Conservation (phyloP, 2,329 filamentous ascomycete genomes). For the Pseudogymnoascus sp. region DNA sequence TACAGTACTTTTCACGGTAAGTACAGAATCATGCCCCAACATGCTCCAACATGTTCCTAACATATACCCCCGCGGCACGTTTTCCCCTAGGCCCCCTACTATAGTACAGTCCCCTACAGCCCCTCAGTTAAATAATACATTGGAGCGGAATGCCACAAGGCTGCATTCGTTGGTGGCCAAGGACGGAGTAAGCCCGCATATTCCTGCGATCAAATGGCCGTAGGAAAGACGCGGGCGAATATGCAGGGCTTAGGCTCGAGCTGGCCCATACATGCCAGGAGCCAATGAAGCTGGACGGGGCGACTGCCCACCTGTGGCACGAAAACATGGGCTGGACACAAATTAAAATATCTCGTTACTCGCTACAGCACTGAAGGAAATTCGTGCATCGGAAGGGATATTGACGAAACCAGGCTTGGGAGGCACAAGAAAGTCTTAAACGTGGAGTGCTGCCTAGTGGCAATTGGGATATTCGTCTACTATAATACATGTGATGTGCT, state of each 20-base stretch:
- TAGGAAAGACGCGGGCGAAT: background rate
- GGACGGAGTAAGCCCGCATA: conserved; percentile 5
- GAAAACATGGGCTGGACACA: conserved; percentile 6
- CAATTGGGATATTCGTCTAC: background rate
- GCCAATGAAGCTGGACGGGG: conserved; percentile 7
- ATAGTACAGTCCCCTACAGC: no score
- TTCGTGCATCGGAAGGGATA: conserved; percentile 3
- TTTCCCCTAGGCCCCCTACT: background rate
- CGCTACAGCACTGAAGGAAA: background rate
- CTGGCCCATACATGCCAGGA: conserved; percentile 5
- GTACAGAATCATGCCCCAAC: background rate
- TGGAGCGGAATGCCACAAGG: conserved; percentile 10
- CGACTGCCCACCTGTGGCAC: background rate
- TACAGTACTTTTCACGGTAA: background rate
- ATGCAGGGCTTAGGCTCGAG: conserved; percentile 1
- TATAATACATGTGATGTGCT: conserved; percentile 10
- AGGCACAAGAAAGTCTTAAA: conserved; percentile 3
- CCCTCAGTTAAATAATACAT: background rate
- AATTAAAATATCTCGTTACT: conserved; percentile 1
- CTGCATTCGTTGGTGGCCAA: conserved; percentile 1
- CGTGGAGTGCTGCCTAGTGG: conserved; percentile 5
- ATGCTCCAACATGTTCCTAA: no score
- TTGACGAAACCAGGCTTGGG: background rate
- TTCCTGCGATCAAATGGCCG: background rate
- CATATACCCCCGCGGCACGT: background rate